These are phyloP conservation scores for Trichophaea hybrida DNA, from an alignment of 2,329 filamentous ascomycete species.

Conservation along the genomic window DNA sequence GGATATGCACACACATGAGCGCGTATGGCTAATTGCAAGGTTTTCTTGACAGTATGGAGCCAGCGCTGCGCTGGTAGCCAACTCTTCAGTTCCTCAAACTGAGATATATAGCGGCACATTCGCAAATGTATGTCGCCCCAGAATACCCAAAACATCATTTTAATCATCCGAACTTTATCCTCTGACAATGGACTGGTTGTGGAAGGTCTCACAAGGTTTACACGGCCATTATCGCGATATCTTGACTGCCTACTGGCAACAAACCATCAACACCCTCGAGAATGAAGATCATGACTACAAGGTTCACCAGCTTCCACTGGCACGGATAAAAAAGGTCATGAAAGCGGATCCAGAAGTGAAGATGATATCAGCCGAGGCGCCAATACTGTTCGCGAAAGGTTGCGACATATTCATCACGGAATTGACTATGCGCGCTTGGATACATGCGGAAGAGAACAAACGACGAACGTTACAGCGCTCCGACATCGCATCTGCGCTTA, in stretches of 20 bases:
- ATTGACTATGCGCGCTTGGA: constrained; percentile 98
- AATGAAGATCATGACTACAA: constrained; percentile 96
- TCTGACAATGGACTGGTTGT: constrained; percentile 4
- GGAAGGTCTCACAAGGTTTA: constrained; percentile 83
- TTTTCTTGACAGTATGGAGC: constrained; percentile 25
- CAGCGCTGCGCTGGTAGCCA: constrained; percentile 26
- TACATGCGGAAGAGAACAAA: constrained; percentile 98
- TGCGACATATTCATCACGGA: constrained; percentile 99
- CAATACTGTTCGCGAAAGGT: constrained; percentile 93
- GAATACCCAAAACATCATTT: constrained; percentile 3
- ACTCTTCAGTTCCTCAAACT: constrained; percentile 24
- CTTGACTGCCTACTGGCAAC: constrained; percentile 97
- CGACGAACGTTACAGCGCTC: constrained; percentile 85
- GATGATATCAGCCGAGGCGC: constrained; percentile 98
- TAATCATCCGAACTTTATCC: constrained; percentile 2
- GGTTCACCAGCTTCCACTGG: constrained; percentile 85
- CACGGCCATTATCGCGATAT: constrained; percentile 91
- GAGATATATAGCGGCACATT: constrained; percentile 27
- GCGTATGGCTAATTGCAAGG: constrained; percentile 12
- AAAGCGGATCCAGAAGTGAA: constrained; percentile 98
- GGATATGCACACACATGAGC: constrained; percentile 16
- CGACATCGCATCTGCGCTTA: constrained; percentile 87
- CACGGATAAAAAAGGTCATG: constrained; percentile 99
- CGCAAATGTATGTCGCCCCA: constrained; percentile 55
- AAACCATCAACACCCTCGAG: constrained; percentile 91